Percentiles rank a stretch among this genome's conserved stretches.
Conservation (phyloP, 2,329 filamentous ascomycete species). For the Aspergillus brasiliensis region DNA sequence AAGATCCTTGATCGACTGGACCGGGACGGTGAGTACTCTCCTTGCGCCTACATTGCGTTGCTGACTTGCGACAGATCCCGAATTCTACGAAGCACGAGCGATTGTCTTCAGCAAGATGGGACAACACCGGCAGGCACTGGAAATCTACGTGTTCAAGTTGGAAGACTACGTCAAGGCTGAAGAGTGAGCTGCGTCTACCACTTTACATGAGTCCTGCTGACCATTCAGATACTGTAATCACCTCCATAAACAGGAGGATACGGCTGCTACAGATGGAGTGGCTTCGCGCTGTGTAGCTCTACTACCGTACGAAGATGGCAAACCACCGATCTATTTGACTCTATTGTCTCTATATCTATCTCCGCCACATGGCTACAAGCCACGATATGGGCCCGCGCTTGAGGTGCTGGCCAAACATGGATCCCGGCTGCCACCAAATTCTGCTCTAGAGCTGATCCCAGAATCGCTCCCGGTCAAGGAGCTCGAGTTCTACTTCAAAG, state of each 20-base stretch:
- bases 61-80: slow-evolving; percentile 61
- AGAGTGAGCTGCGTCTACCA: slow-evolving; percentile 62
- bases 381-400: slow-evolving; percentile 77
- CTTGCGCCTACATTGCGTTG: no score
- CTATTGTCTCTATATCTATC: slow-evolving; percentile 86
- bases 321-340: slow-evolving; percentile 85
- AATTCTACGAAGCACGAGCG: slow-evolving; percentile 86
- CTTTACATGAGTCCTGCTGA: neutral
- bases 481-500: slow-evolving; percentile 87
- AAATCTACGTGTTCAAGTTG: slow-evolving; percentile 96
- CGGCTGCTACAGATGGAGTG: slow-evolving; percentile 36
- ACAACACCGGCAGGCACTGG: slow-evolving; percentile 90
- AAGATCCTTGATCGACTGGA: slow-evolving; percentile 78
- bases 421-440: slow-evolving; percentile 82
- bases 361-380: slow-evolving; percentile 71
- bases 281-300: slow-evolving; percentile 42
- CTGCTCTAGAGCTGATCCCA: slow-evolving; percentile 83
- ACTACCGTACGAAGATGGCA: slow-evolving; percentile 52
- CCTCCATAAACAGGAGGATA: slow-evolving; percentile 66
- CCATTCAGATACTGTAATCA: slow-evolving; percentile 80
- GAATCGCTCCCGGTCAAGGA: slow-evolving; percentile 74
- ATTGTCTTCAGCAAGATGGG: slow-evolving; percentile 94
- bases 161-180: slow-evolving; percentile 86
- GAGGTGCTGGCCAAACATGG: slow-evolving; percentile 90
- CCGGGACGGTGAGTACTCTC: slow-evolving; percentile 65